Evolutionary conservation across 441 rosid species (phyloP), one percentile per base, ranked within the genome.

Genomic region (Bruguiera hainesii): DNA sequence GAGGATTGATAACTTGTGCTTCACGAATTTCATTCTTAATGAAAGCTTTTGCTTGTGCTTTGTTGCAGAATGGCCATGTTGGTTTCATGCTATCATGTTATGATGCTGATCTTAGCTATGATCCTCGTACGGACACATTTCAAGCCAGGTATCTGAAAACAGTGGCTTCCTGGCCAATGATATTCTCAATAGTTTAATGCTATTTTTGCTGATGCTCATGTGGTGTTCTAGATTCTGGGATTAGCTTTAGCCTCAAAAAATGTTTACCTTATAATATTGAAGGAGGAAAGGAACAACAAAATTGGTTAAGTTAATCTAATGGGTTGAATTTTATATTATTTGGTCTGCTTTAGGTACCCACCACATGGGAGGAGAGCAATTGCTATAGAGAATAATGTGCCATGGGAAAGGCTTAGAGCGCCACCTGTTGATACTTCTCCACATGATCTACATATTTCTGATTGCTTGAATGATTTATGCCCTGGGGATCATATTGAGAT

Each of bases 41-140:
- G 68, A 20, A 21, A 33, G 37, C 18, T 31, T 1, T 9, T 61
- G 46, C 37, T 50, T 63, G 58, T 57, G 64, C 35, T 68, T 37
- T 73, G 56, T 60, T 74, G 77, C 84, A 93, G 98, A 87, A 91
- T 74, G 96, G 96, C 56, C 90, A 93, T 73, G 85, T 88, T 55
- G 98, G 96, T 39, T 94, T 94, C 77, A 89, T 94, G 94, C 21
- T 94, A 71, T 94, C 98, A 15, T 94, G 97, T 78, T 94, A 94
- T 69, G 98, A 94, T 82, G 98, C 96, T 0, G 86, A 91, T 61
- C 90, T 94, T 46, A 81, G 87, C 82, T 91, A 94, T 75, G 96
- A 91, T 79, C 77, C 84, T 49, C 71, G 39, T 46, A 83, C 92
- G 5, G 89, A 91, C 75, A 82, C 91, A 58, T 94, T 94, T 81